Evolutionary conservation across 805 yeast species (phyloP).

Genomic region (Ascoidea tarda): DNA sequence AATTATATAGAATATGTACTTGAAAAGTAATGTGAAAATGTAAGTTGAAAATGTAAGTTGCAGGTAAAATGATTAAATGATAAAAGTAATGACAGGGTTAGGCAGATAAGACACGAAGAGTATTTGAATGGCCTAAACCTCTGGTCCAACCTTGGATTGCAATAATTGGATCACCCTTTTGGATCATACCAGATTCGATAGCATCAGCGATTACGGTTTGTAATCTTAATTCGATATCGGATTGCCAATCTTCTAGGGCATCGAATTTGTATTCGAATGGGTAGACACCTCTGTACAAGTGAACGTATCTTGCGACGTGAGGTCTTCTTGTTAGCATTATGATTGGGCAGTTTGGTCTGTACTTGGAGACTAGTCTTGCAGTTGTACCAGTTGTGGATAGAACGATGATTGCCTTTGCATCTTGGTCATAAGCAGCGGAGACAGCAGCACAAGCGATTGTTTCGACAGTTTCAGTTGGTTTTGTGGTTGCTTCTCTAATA

Average conservation of each 20-base stretch:
- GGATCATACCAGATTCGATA: slow-evolving; percentile 69
- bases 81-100: slow-evolving; percentile 17
- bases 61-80: too few relatives aligned
- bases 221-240: slow-evolving; percentile 91
- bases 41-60: neutral
- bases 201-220: slow-evolving; percentile 89
- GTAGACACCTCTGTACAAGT: slow-evolving; percentile 96
- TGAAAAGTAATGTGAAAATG: neutral
- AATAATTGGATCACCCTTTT: slow-evolving; percentile 78
- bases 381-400: slow-evolving; percentile 91
- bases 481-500: slow-evolving; percentile 69
- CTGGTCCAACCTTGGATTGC: slow-evolving; percentile 98
- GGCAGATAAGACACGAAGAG: slow-evolving; percentile 82
- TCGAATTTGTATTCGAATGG: slow-evolving; percentile 74
- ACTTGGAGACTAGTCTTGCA: slow-evolving; percentile 92
- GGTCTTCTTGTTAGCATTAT: slow-evolving; percentile 96
- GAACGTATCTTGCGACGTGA: slow-evolving; percentile 87
- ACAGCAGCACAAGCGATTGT: slow-evolving; percentile 97
- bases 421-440: slow-evolving; percentile 89
- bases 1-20: too few relatives aligned
- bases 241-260: slow-evolving; percentile 70
- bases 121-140: slow-evolving; percentile 98
- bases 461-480: slow-evolving; percentile 89
- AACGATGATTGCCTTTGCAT: slow-evolving; percentile 93
- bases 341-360: slow-evolving; percentile 95